Base-by-base conservation (phyloP, 2,329 filamentous ascomycete species). In the Myriosclerotinia scirpicola region DNA sequence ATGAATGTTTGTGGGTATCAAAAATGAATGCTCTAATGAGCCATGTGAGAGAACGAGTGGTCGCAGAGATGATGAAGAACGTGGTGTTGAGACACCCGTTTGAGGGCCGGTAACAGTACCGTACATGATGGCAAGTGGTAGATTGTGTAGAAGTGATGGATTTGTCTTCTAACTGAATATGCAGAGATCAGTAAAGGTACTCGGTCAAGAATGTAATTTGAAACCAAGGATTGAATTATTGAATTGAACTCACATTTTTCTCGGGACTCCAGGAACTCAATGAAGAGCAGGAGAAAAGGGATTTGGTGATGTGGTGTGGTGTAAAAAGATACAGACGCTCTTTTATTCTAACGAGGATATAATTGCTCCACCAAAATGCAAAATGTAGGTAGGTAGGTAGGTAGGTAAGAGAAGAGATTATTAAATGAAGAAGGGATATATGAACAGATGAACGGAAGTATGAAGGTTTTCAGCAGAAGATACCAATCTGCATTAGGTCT, bases 1-100 rank as follows among this genome's bases (percentile, higher is more conserved):
- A 81, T 99, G 95, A 71, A 97, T 87, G 76, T 89, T 91, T 73
- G 95, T 98, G 67, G 95, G 94, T 77, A 99, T 91, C 76, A 97
- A 89, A 79, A 99, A 95, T 64, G 92, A 94, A 76, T 96, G 92
- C 80, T 99, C 95, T 81, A 99, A 93, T 65, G 92, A 92, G 78
- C 96, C 95, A 80, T 99, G 95, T 72, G 88, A 86, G 76, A 99
- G 86, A 75, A 91, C 92, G 77, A 99, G 87, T 70, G 95, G 94
- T 73, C 95, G 91, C 72, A 97, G 88, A 71, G 94, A 97, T 72
- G 93, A 89, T 74, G 91, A 95, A 67, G 94, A 97, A 81, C 95
- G 90, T 75, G 95, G 95, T 74, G 95, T 99, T 73, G 93, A 96
- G 77, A 97, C 93, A 81, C 95, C 95, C 82, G 95, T 99, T 81